phyloP scores from a whole-genome alignment of 108 stramenopile genomes.

The Poteriospumella lacustris region DNA sequence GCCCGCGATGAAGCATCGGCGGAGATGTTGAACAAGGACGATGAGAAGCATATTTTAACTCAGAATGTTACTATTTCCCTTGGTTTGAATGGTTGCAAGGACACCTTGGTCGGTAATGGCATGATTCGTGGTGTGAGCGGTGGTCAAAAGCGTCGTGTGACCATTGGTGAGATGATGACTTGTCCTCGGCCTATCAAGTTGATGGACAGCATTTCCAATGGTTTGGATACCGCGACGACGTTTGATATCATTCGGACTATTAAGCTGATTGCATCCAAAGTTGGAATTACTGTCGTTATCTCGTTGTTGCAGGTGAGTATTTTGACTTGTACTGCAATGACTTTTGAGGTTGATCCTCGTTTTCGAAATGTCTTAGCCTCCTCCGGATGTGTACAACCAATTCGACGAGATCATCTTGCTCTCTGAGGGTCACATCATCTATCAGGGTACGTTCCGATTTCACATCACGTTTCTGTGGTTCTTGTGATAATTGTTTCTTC shows the following conservation, averaged over 20 bases:
- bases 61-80: constrained; percentile 41
- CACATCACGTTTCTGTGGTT: too few relatives aligned
- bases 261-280: neutral
- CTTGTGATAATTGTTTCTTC: too few relatives aligned
- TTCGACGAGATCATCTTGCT: constrained; percentile 83
- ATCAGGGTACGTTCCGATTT: constrained; percentile 61
- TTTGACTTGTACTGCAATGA: too few relatives aligned
- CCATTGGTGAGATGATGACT: constrained; percentile 70
- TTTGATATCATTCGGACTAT: constrained; percentile 59
- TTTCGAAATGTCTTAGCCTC: constrained; percentile 67
- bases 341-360: too few relatives aligned
- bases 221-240: constrained; percentile 70
- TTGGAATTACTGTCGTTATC: constrained; percentile 49
- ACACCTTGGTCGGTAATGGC: constrained; percentile 58
- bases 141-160: constrained; percentile 77
- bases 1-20: neutral
- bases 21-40: neutral
- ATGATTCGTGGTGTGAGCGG: constrained; percentile 72
- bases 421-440: constrained; percentile 68
- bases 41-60: constrained; percentile 30
- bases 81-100: constrained; percentile 43
- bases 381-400: constrained; percentile 80
- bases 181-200: constrained; percentile 41
- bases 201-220: constrained; percentile 65
- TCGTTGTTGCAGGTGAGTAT: constrained; percentile 62